Base-by-base conservation (phyloP, 2,329 filamentous ascomycete species). In the Capronia americana region DNA sequence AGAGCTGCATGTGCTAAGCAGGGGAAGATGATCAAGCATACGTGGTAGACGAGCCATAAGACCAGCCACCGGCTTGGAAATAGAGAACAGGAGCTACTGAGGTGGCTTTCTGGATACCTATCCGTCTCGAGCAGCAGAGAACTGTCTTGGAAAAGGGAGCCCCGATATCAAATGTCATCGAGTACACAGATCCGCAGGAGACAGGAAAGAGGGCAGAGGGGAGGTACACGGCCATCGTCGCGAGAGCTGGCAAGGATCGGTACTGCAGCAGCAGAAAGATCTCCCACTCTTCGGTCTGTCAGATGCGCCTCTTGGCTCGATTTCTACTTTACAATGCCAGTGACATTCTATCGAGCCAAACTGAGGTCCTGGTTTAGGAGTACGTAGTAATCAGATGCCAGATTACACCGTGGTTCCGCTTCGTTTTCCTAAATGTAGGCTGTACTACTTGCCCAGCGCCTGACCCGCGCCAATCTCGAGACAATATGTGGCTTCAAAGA, bases 1-100 rank as follows among this genome's bases (percentile, higher is more conserved):
- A 57, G 61, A 32, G 63, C 63, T 17, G 68, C 68, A 12, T 70
- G 68, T 46, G 60, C 59, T 4, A 56, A 46, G 50, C 23, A 62
- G 53, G 60, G 60, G 8, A 62, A 62, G 60, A 55, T 62, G 34
- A 24, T 62, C 34, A 62, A 62, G 60, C 60, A 34, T 24, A 26
- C 34, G 23, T 46, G 26, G 23, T 44, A 51, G 48, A 5, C 24
- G 7, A 26, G 24, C 10, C 2, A 17, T n/a, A 34, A 20, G 26
- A 20, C 20, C 41, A 46, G 14, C 17, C 44, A 10, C 32, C n/a
- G 23, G 41, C 8, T 26, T 8, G 57, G 12, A 28, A 28, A 12
- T 20, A 41, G 44, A 17, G 41, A 24, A 30, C 44, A 28, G 44
- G 20, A 28, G 53, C 28, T 14, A 28, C 14, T 14, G 10, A 1